Percentiles rank a stretch among this genome's conserved stretches.
Evolutionary conservation across 495 filamentous ascomycete species (phyloP).

Genomic region (Aspergillus cavernicola): DNA sequence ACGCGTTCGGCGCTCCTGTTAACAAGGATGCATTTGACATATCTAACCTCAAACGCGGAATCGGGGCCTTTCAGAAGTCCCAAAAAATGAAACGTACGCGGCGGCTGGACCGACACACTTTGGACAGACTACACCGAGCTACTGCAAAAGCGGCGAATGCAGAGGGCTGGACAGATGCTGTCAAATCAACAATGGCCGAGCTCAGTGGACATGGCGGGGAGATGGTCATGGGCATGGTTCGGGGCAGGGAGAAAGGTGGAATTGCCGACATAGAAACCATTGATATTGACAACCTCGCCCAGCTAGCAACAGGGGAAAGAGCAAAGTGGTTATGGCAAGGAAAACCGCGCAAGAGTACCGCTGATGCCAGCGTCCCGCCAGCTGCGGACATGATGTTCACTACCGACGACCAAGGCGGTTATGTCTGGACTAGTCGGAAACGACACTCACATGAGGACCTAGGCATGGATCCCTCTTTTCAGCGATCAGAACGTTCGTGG

Average conservation of each 20-base stretch:
- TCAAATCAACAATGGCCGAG: slow-evolving; percentile 93
- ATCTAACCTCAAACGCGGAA: slow-evolving; percentile 71
- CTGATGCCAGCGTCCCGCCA: slow-evolving; percentile 45
- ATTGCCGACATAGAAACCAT: slow-evolving; percentile 90
- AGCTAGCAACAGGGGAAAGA: slow-evolving; percentile 70
- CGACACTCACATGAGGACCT: slow-evolving; percentile 41
- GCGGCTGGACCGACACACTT: slow-evolving; percentile 75
- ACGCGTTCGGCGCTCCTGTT: slow-evolving; percentile 76
- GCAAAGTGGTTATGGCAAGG: slow-evolving; percentile 94
- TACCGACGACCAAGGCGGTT: slow-evolving; percentile 62
- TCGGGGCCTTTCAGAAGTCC: slow-evolving; percentile 83
- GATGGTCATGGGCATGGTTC: slow-evolving; percentile 89
- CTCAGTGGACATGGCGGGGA: slow-evolving; percentile 93
- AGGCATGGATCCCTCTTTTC: slow-evolving; percentile 25
- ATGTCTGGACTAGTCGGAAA: slow-evolving; percentile 59
- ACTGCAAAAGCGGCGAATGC: slow-evolving; percentile 86
- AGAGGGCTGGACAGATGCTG: slow-evolving; percentile 79
- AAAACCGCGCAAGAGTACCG: slow-evolving; percentile 65
- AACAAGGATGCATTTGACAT: slow-evolving; percentile 92
- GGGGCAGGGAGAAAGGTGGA: slow-evolving; percentile 79
- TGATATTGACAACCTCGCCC: slow-evolving; percentile 79
- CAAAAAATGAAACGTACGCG: slow-evolving; percentile 75
- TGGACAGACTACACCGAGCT: slow-evolving; percentile 71
- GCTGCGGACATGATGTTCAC: slow-evolving; percentile 61
- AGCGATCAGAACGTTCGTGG: slow-evolving; percentile 28